A percentile compares a stretch with the other conserved stretches of the same genome.
These are phyloP conservation scores for Starmerella vitae DNA, from an alignment of 805 yeast species.

Conservation along the genomic window DNA sequence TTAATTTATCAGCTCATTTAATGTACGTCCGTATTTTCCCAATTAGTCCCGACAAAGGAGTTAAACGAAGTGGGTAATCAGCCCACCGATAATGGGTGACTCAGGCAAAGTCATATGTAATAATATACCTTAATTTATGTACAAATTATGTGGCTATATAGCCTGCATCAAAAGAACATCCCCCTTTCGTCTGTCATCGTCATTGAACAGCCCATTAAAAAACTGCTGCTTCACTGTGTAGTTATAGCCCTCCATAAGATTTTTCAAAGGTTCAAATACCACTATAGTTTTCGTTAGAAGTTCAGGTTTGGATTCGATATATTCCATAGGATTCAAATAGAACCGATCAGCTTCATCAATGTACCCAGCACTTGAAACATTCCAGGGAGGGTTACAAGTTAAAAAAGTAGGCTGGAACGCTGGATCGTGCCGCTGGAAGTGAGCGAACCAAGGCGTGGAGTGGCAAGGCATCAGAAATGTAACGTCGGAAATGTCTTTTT, in stretches of 20 bases:
- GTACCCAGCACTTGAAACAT: conserved; percentile 29
- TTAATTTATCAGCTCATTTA: no score
- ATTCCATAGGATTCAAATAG: conserved; percentile 51
- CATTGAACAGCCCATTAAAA: conserved; percentile 72
- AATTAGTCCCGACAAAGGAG: no score
- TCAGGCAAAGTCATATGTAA: no score
- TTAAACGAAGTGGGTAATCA: no score
- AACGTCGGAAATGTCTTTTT: conserved; percentile 34
- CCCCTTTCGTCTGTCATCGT: conserved; percentile 72
- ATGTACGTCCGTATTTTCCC: no score
- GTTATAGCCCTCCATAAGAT: conserved; percentile 28
- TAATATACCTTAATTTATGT: no score
- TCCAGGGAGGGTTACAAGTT: conserved; percentile 79
- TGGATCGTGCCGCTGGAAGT: conserved; percentile 41
- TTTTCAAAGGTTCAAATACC: conserved; percentile 50
- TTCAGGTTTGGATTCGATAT: conserved; percentile 39
- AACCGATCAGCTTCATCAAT: conserved; percentile 80
- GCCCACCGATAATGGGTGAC: no score
- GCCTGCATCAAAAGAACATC: conserved; percentile 57
- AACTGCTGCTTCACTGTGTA: conserved; percentile 35
- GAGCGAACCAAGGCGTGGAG: conserved; percentile 90
- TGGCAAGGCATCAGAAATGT: conserved; percentile 94
- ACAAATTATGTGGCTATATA: no score
- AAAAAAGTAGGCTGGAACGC: conserved; percentile 53
- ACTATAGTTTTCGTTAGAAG: conserved; percentile 34